Base-by-base conservation (phyloP, 2,329 filamentous ascomycete species). In the Arthrinium puccinioides region DNA sequence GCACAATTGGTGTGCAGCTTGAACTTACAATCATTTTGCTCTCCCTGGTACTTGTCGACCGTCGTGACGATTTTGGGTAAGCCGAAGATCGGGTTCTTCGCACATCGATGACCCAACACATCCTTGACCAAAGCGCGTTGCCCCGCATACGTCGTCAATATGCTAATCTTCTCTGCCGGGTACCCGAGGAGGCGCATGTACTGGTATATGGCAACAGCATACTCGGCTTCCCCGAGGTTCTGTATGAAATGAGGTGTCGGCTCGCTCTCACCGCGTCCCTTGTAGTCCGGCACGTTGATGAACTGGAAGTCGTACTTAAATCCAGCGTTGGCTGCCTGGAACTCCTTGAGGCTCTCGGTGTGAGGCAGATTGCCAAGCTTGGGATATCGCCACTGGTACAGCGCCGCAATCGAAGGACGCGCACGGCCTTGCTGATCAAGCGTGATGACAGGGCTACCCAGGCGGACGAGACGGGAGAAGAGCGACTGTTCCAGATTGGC, bases 151-250 rank as follows among this genome's bases (percentile, higher is more conserved):
- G 90, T 94, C 3, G 89, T 84, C 38, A 98, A 69, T 42, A 98
- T 95, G 33, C 79, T 87, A 51, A 98, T 96, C 54, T 83, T 77
- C 14, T 66, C 60, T 1, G 86, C 84, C 5, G 92, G 87, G 50
- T 98, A 98, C 14, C 90, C 92, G 5, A 98, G 77, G 15, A 98
- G 70, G 15, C 92, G 82, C 92, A 98, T 97, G 59, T 97, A 98
- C 64, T 95, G 88, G 63, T 82, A 98, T 21, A 98, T 74, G 4
- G 92, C 92, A 19, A 97, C 92, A 3, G 88, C 85, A 57, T 97
- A 98, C 63, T 98, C 94, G 3, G 92, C 92, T 63, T 98, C 92
- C 32, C 92, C 92, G 30, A 97, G 65, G 53, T 98, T 98, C 59
- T 97, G 90, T 38, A 97, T 83, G 59, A 95, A 98, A 61, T 97